Base-by-base conservation (phyloP, 306 rosid species). In the Geum urbanum region DNA sequence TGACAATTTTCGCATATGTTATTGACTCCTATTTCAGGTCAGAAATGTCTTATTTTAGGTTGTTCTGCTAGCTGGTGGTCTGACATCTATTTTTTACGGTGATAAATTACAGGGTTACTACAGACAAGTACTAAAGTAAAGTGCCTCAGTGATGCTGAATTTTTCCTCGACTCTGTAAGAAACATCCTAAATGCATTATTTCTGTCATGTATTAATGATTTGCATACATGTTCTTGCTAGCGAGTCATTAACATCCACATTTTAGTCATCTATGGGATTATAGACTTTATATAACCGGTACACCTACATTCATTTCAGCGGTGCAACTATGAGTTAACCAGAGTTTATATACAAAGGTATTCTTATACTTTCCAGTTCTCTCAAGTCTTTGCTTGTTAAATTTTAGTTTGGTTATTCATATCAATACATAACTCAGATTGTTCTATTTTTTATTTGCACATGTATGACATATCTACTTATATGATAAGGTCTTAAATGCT, bases 41-140 rank as follows among this genome's bases (percentile, higher is more conserved):
- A n/a, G n/a, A n/a, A n/a, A n/a, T n/a, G n/a, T 76, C 86, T 91
- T 81, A 92, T 91, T 56, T 82, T 92, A 1, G 97, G 96, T 63
- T 88, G 97, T 77, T 91, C 96, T 19, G 97, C 96, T n/a, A n/a
- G n/a, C n/a, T 0, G 97, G 97, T 20, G 96, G 96, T 55, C 73
- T 88, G 58, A 89, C 97, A 40, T 72, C 97, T 27, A 88, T 91
- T 54, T 69, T 91, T 73, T 96, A 91, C 74, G 88, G 97, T 53
- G 92, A 91, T 62, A 84, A 67, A 88, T 91, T 44, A 79, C 79
- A 52, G 77, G 69, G 61, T 78, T 85, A 27, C 79, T 91, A 67
- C 91, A 87, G 10, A 57, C 46, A 46, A 80, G 79, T 72, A 82
- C 86, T 46, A 82, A 47, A 91, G 96, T 91, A 46, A 91, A 91